phyloP scores from a whole-genome alignment of 2,329 filamentous ascomycete species.

The Verticillium zaregamsianum region DNA sequence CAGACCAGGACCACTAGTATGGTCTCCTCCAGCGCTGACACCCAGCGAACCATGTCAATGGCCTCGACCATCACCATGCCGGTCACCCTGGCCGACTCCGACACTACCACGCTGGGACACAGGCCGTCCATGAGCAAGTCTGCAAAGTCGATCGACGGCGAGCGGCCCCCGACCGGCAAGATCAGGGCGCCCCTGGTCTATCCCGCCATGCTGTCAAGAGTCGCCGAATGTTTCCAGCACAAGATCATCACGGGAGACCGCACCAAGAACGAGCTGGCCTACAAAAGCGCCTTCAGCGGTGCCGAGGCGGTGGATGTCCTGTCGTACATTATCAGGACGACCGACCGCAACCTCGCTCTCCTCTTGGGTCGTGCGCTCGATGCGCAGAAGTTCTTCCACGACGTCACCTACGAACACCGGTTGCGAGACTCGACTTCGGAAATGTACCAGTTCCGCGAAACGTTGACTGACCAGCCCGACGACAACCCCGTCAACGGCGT shows the following conservation, averaged over 20 bases:
- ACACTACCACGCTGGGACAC: slow-evolving; percentile 47
- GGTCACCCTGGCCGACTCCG: slow-evolving; percentile 57
- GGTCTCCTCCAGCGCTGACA: slow-evolving; percentile 48
- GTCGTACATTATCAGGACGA: slow-evolving; percentile 94
- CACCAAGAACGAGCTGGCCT: slow-evolving; percentile 94
- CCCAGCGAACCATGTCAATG: slow-evolving; percentile 81
- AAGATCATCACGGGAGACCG: slow-evolving; percentile 82
- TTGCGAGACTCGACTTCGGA: slow-evolving; percentile 90
- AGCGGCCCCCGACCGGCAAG: slow-evolving; percentile 55
- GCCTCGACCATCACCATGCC: slow-evolving; percentile 76
- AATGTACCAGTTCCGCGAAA: slow-evolving; percentile 96
- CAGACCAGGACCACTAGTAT: slow-evolving; percentile 60
- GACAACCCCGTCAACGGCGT: slow-evolving; percentile 85
- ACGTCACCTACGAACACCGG: slow-evolving; percentile 96
- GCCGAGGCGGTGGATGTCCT: slow-evolving; percentile 94
- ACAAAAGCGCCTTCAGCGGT: slow-evolving; percentile 95
- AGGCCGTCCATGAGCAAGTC: slow-evolving; percentile 55
- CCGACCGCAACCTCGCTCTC: slow-evolving; percentile 88
- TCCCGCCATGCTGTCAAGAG: slow-evolving; percentile 86
- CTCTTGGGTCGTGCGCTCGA: slow-evolving; percentile 88
- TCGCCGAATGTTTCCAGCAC: slow-evolving; percentile 87
- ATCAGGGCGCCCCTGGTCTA: slow-evolving; percentile 83
- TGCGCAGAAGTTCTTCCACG: slow-evolving; percentile 98
- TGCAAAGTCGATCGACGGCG: slow-evolving; percentile 48
- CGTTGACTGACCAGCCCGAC: slow-evolving; percentile 77